Base-by-base conservation (phyloP, 2,329 filamentous ascomycete genomes). In the Diaporthe citri region DNA sequence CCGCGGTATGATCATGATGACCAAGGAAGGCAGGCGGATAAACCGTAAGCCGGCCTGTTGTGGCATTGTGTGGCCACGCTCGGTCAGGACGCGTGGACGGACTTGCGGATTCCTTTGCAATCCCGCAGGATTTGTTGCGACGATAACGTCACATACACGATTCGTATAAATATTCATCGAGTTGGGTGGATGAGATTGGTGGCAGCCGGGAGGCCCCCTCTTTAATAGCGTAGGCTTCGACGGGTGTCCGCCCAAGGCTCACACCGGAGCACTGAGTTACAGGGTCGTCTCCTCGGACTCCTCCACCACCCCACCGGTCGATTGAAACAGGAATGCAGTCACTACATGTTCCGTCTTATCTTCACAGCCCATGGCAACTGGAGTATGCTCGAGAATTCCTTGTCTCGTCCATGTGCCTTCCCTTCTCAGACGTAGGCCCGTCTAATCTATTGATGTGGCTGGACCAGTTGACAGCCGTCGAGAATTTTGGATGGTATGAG, bases 401-500 rank as follows among this genome's bases (percentile, higher is more conserved):
- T 39, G 64, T 52, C 64, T 67, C 46, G 64, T 67, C 15, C 28
- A 67, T 36, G 28, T 36, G 46, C 34, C 46, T 67, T 52, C 64
- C 64, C 46, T 25, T 25, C 31, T 52, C 28, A 52, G 64, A 31
- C 13, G 46, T 67, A 67, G 22, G 46, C 46, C 64, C 64, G 46
- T 67, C 64, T 67, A 67, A 67, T 52, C 31, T 67, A 36, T 20
- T 10, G 3, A 28, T 52, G 46, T 39, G 22, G 46, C 31, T 52
- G 64, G 46, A 28, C 64, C 22, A 52, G 31, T 67, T 67, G 64
- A 67, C 64, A 67, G 64, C 64, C 64, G 60, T 52, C 64, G 64
- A 39, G 31, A 67, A 67, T 39, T 52, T 67, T 52, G 64, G 64
- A 67, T 52, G 64, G 64, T 51, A 12, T 7, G 31, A 52, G 7